These are phyloP conservation scores for Phytophthora sojae DNA, from an alignment of 352 stramenopile species.

Conservation along the genomic window DNA sequence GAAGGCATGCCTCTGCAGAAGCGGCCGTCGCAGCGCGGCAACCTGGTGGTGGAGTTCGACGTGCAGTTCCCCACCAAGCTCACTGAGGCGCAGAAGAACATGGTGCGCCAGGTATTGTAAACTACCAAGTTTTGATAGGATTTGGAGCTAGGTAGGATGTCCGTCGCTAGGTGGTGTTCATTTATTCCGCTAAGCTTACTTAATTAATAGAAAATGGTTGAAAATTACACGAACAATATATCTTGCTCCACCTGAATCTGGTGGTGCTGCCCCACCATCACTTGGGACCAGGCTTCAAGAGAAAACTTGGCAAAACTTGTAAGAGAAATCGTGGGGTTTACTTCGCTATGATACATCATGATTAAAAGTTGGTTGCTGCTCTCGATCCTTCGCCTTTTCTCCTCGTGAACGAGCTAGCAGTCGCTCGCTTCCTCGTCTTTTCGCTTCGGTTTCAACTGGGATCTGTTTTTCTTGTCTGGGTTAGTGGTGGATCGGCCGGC, in stretches of 20 bases:
- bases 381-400: slow-evolving; percentile 11
- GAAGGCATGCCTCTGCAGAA: slow-evolving; percentile 97
- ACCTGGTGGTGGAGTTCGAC: slow-evolving; percentile 97
- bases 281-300: background rate
- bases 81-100: slow-evolving; percentile 73
- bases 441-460: slow-evolving; percentile 14
- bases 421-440: background rate
- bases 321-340: background rate
- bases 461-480: slow-evolving; percentile 28
- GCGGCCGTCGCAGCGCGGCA: slow-evolving; percentile 80
- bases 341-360: slow-evolving; percentile 36
- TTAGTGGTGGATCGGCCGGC: background rate
- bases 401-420: slow-evolving; percentile 3
- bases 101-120: slow-evolving; percentile 82
- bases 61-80: slow-evolving; percentile 96
- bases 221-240: background rate
- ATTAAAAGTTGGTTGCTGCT: slow-evolving; percentile 21
- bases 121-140: slow-evolving; percentile 10
- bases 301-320: background rate
- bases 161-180: slow-evolving; percentile 12
- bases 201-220: slow-evolving; percentile 21
- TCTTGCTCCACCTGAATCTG: slow-evolving; percentile 12
- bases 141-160: background rate
- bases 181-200: slow-evolving; percentile 23
- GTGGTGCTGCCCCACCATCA: slow-evolving; percentile 3